Evolutionary conservation across 208 protist species (phyloP), one percentile per base, ranked within the genome.

Genomic region (Leishmania mexicana): DNA sequence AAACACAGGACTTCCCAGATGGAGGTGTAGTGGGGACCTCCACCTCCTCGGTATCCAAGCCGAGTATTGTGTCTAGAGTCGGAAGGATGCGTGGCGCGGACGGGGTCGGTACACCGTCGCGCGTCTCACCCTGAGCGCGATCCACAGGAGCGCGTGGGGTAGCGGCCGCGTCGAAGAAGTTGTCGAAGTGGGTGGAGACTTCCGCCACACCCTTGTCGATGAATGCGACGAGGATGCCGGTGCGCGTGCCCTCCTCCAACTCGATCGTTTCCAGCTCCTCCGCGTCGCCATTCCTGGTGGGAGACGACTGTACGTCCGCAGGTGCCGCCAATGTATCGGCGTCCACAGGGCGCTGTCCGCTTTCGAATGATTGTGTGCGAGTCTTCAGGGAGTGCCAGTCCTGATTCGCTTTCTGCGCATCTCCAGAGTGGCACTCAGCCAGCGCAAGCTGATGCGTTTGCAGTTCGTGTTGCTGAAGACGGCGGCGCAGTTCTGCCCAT

Each of bases 121-220:
- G 28, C 19, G 24, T 1, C 21, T 76, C 49, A 28, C 31, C 49
- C 6, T 8, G n/a, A 28, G 31, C 5, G 49, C 15, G n/a, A 5
- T 1, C 15, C n/a, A 72, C 3, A 72, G 19, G 6, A 13, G 10
- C 10, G n/a, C 1, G 10, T 21, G 17, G 17, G 42, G 47, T 7
- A n/a, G 68, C 67, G 51, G 15, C 38, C 4, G n/a, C 53, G 15
- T 81, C 84, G 31, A 95, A 49, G 62, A 89, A 92, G 57, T 91
- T 92, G 75, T 92, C 88, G 79, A 92, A 91, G 51, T 5, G 86
- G 31, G 92, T 90, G n/a, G 84, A 47, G 35, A 86, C 80, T 17
- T 85, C 78, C 54, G 75, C 81, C n/a, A 82, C 70, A 10, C 84
- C 85, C n/a, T 78, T 38, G 49, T 86, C 75, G 7, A 93, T 81